Conservation (phyloP, 805 yeast species). For the Candida boidinii region DNA sequence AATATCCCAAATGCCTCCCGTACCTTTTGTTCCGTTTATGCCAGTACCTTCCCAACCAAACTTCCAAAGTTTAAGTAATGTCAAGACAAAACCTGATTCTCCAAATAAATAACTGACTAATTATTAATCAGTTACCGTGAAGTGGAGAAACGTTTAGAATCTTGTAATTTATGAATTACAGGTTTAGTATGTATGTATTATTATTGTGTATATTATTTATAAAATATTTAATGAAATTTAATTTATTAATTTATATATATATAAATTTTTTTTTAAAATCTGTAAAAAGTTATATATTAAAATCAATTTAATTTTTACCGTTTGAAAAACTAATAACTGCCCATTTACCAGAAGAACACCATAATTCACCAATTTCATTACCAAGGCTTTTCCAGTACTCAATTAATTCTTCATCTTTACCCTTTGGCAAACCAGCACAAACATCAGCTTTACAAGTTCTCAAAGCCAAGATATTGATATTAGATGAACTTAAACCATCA, state of each 20-base stretch:
- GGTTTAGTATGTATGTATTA: too few relatives aligned
- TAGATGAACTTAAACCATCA: slow-evolving; percentile 54
- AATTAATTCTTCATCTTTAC: slow-evolving; percentile 61
- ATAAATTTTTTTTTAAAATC: not conserved
- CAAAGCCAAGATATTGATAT: slow-evolving; percentile 61
- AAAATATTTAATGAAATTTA: too few relatives aligned
- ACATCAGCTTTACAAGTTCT: slow-evolving; percentile 98
- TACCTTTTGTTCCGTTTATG: slow-evolving; percentile 16
- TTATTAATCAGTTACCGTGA: too few relatives aligned
- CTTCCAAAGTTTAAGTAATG: too few relatives aligned
- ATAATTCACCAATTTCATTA: slow-evolving; percentile 59
- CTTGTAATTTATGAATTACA: too few relatives aligned
- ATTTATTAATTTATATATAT: not conserved
- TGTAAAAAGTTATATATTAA: too few relatives aligned
- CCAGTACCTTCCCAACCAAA: too few relatives aligned
- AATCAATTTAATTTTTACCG: too few relatives aligned
- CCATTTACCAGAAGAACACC: slow-evolving; percentile 90
- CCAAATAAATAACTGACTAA: too few relatives aligned
- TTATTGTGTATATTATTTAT: too few relatives aligned
- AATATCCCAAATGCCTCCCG: slow-evolving; percentile 26
- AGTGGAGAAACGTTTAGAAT: too few relatives aligned
- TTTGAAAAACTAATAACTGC: slow-evolving; percentile 69
- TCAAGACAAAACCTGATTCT: too few relatives aligned
- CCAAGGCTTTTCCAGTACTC: slow-evolving; percentile 47
- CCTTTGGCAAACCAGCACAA: slow-evolving; percentile 72